Evolutionary conservation across 306 rosid species (phyloP).

Genomic region (Sphenostylis stenocarpa): DNA sequence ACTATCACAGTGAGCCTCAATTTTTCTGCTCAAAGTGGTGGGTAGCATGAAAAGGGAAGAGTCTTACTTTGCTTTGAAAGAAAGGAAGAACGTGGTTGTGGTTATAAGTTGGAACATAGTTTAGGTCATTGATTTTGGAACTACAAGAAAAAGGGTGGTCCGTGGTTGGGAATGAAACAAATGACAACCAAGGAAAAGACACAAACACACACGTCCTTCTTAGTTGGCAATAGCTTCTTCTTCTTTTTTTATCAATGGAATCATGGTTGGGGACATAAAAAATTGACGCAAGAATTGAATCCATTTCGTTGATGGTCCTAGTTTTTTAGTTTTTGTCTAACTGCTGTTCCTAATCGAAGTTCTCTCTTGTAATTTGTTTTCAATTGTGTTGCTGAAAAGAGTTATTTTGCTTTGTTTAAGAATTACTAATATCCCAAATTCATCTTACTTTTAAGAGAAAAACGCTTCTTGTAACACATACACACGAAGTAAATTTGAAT

Average conservation of each 20-base stretch:
- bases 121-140: slow-evolving; percentile 28
- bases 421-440: neutral
- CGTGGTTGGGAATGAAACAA: neutral
- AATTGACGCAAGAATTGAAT: neutral
- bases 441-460: neutral
- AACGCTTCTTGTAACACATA: neutral
- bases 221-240: neutral
- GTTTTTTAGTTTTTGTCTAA: neutral
- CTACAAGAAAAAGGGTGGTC: slow-evolving; percentile 19
- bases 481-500: neutral
- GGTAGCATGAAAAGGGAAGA: slow-evolving; percentile 21
- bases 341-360: neutral
- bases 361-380: neutral
- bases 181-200: neutral
- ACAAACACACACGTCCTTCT: neutral
- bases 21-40: neutral
- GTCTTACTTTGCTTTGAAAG: slow-evolving; percentile 30
- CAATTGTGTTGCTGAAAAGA: neutral
- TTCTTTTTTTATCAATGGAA: neutral
- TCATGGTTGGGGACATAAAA: slow-evolving; percentile 15
- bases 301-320: neutral
- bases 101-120: slow-evolving; percentile 15
- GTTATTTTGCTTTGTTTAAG: neutral
- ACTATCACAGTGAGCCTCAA: slow-evolving; percentile 1
- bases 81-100: slow-evolving; percentile 32